phyloP scores from a whole-genome alignment of 257 asterid species.

The Penstemon davidsonii region DNA sequence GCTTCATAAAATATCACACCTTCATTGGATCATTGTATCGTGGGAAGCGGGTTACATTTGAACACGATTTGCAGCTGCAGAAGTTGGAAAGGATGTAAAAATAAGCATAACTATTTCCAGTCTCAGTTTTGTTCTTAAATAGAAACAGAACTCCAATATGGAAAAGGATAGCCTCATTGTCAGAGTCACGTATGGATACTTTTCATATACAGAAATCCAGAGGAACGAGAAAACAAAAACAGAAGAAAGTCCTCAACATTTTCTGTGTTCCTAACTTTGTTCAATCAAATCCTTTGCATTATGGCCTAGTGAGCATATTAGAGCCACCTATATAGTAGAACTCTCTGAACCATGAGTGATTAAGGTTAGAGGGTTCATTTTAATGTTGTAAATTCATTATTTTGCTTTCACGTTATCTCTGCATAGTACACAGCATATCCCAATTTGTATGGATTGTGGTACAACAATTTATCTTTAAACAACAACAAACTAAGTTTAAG shows the following conservation, averaged over 20 bases:
- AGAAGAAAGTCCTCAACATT: not conserved
- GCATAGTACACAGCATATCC: not conserved
- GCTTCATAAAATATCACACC: constrained; percentile 46
- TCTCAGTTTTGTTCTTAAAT: constrained; percentile 11
- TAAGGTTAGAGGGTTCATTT: not conserved
- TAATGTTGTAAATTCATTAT: no score
- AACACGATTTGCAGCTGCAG: constrained; percentile 81
- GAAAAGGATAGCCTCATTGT: constrained; percentile 11
- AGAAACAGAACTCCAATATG: not conserved
- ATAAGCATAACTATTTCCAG: constrained; percentile 20
- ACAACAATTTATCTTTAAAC: not conserved
- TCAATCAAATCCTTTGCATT: constrained; percentile 11
- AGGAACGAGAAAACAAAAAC: constrained; percentile 14
- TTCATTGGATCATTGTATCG: constrained; percentile 90
- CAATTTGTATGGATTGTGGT: not conserved
- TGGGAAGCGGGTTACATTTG: constrained; percentile 78
- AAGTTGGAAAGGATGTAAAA: constrained; percentile 34
- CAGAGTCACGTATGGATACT: constrained; percentile 14
- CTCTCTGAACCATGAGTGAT: not conserved
- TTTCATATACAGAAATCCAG: constrained; percentile 2
- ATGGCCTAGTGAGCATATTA: not conserved
- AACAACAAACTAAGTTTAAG: not conserved
- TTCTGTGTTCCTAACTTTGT: constrained; percentile 4
- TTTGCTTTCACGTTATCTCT: not conserved
- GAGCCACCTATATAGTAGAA: not conserved